Percentiles rank a stretch among this genome's conserved stretches.
Conservation (phyloP, 345 rosid genomes). For the Psidium guajava region DNA sequence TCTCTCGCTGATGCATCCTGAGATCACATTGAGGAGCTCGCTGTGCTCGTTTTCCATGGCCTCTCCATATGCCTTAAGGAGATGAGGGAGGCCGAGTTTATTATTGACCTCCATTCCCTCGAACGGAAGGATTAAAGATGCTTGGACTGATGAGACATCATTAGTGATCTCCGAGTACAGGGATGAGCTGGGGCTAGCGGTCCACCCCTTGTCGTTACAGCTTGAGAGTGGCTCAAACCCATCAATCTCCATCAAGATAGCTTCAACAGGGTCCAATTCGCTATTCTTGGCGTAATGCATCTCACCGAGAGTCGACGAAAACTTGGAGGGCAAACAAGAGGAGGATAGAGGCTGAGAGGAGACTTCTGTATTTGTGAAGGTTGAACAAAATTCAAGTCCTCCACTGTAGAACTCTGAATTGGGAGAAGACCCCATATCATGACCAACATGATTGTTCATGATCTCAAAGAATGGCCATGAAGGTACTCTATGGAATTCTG, state of each 20-base stretch:
- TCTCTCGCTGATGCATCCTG: constrained; percentile 17
- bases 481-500: not conserved
- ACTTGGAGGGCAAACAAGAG: not conserved
- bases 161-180: not conserved
- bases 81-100: constrained; percentile 16
- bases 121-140: constrained; percentile 5
- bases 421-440: not conserved
- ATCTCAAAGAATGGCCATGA: not conserved
- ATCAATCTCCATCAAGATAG: not conserved
- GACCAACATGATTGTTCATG: not conserved
- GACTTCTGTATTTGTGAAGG: not conserved
- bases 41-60: constrained; percentile 22
- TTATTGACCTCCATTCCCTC: constrained; percentile 16
- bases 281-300: not conserved
- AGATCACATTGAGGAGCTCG: constrained; percentile 26
- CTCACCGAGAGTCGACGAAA: not conserved
- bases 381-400: not conserved
- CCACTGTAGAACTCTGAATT: not conserved
- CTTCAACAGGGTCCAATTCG: not conserved
- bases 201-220: constrained; percentile 5
- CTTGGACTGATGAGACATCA: not conserved
- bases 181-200: constrained; percentile 22
- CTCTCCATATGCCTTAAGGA: constrained; percentile 36
- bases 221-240: not conserved
- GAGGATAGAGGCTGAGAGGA: not conserved